phyloP scores from a whole-genome alignment of 2,329 filamentous ascomycete species.

The Sarocladium kiliense region DNA sequence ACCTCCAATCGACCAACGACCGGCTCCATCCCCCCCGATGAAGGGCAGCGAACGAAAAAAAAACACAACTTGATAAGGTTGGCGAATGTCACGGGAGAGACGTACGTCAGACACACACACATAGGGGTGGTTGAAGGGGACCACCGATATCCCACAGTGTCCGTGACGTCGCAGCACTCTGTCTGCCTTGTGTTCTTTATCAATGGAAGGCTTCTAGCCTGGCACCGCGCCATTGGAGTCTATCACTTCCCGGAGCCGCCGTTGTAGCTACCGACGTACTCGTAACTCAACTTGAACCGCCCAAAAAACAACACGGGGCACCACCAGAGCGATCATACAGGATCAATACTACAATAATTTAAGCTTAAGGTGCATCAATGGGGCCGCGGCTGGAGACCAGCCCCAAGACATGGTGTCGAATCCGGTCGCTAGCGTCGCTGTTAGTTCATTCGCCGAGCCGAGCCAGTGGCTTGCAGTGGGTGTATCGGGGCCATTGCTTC shows the following conservation, averaged over 20 bases:
- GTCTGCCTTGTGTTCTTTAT: too few species aligned
- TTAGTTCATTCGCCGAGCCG: conserved; percentile 3
- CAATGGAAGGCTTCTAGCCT: neutral
- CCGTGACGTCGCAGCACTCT: neutral
- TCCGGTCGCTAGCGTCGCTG: neutral
- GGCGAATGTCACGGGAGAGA: neutral
- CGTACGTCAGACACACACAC: neutral
- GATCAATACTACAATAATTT: too few species aligned
- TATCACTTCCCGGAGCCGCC: neutral
- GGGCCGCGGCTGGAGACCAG: too few species aligned
- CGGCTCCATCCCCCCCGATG: neutral
- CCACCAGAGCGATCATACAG: too few species aligned
- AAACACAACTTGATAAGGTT: neutral
- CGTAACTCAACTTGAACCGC: too few species aligned
- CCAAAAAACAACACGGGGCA: too few species aligned
- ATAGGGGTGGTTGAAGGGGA: neutral
- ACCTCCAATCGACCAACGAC: neutral
- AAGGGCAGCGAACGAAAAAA: neutral
- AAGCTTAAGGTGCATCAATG: too few species aligned
- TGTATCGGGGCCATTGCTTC: neutral
- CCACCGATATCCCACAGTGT: neutral
- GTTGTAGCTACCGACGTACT: neutral
- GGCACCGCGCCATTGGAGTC: neutral
- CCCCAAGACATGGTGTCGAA: conserved; percentile 1
- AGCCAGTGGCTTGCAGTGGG: conserved; percentile 5